Evolutionary conservation across 345 rosid genomes (phyloP), one percentile per base, ranked within the genome.

Genomic region (Sisymbrium altissimum): DNA sequence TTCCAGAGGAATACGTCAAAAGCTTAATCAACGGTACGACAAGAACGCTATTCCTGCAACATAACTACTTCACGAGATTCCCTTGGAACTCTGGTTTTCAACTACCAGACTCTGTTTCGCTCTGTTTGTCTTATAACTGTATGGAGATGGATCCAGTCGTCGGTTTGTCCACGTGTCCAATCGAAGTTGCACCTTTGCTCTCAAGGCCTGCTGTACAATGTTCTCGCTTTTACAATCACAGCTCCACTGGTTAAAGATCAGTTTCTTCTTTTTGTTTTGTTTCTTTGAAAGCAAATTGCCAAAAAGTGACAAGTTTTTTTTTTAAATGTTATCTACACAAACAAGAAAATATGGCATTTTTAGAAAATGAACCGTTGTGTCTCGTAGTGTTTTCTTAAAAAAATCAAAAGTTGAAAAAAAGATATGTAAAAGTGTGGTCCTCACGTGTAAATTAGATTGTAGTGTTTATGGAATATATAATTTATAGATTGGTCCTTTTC

Each of bases 71-170:
- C 1, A 69, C 89, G 0, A 82, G 75, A 35, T 90, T 92, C 70
- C 87, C 91, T 6, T 66, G 83, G 71, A 80, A 64, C 17, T 69
- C 74, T 3, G 85, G 86, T 3, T 36, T 14, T 21, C 73, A 50
- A 27, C 71, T 93, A 54, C 97, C 96, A 0, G 87, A 83, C 63
- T 55, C 91, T 38, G 88, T 66, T 53, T 81, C 86, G 45, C 52
- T 93, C 44, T 93, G 98, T 83, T 79, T 90, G 85, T 84, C 90
- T 1, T 92, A 92, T 59, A 92, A 92, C 56, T 92, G 98, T 73
- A 86, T 90, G 89, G 76, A 62, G 43, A 68, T 66, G 3, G 80
- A 56, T 56, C 91, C 90, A n/a, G 62, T 82, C 29, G 73, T 83
- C 8, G 95, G 93, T 30, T 46, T 82, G 23, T 68, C 75, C 53